Evolutionary conservation across 768 basidiomycete genomes (phyloP), one percentile per base, ranked within the genome.

Genomic region (Suillus luteus): DNA sequence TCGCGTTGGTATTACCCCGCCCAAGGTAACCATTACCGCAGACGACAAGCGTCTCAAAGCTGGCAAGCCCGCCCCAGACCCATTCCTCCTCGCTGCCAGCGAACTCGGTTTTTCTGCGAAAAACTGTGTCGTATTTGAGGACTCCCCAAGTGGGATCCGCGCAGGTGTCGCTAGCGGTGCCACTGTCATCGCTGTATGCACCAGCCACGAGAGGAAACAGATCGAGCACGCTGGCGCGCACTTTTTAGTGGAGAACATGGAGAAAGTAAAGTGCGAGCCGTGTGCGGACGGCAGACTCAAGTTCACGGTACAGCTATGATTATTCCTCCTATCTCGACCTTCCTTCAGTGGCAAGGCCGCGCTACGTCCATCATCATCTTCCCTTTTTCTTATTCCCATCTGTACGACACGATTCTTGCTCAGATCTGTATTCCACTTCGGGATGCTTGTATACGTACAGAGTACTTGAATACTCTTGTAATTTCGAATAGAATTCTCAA

Each of bases 111-210:
- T 81, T 70, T 74, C 80, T 6, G 80, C 84, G 55, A 79, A 80
- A 55, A 81, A 83, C n/a, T 89, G 88, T 65, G 82, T 93, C 67
- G 91, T 93, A 35, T 86, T 93, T 59, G 91, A 92, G 70, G 91
- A 93, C 70, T 91, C 85, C 51, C 82, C 86, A 38, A 81, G 80
- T 60, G 83, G 89, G 24, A 87, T 93, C 71, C 79, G 80, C 35
- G 85, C 89, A 0, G 91, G 91, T 12, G 83, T 89, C 38, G 90
- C 90, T 0, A 85, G 87, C 38, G 91, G 91, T 38, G 86, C 88
- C 14, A 87, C 81, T 12, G 90, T 91, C 27, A 80, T 93, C 46
- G 91, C 91, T 5, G 70, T 92, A 11, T 91, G 89, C 78, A 93
- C 91, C 10, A 85, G 83, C 61, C 91, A 92, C 69, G 81, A 85